A percentile compares a stretch with the other conserved stretches of the same genome.
phyloP scores from a whole-genome alignment of 495 filamentous ascomycete species.

The Neurospora sp. region DNA sequence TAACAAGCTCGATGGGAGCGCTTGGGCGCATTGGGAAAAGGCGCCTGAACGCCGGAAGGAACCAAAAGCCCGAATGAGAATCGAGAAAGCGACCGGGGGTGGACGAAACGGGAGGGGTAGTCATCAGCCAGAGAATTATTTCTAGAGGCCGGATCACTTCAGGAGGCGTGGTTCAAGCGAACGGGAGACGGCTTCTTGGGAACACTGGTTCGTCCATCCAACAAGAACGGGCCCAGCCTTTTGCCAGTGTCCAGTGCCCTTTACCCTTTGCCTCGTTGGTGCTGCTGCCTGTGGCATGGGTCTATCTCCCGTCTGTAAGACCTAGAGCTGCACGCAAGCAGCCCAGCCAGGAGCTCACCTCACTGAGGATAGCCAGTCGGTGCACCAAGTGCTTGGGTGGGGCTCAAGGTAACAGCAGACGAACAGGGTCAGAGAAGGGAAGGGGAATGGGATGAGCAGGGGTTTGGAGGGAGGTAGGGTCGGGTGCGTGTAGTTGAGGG shows the following conservation, averaged over 20 bases:
- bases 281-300: background rate
- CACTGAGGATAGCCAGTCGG: conserved; percentile 19
- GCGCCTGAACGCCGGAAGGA: conserved; percentile 15
- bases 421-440: background rate
- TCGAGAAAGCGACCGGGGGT: conserved; percentile 1
- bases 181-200: background rate
- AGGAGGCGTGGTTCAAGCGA: conserved; percentile 20
- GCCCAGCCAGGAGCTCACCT: background rate
- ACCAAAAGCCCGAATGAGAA: conserved; percentile 3
- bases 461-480: background rate
- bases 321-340: background rate
- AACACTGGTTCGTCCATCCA: background rate
- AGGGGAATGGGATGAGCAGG: conserved; percentile 1
- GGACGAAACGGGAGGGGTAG: conserved; percentile 9
- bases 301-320: background rate
- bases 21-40: conserved; percentile 19
- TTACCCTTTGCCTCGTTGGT: background rate
- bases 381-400: conserved; percentile 28
- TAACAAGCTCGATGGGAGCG: conserved; percentile 5
- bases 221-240: background rate
- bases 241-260: background rate
- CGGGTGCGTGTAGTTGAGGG: background rate
- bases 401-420: conserved; percentile 4
- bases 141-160: background rate
- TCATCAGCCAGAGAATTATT: conserved; percentile 4